These are phyloP conservation scores for Flaveria robusta DNA, from an alignment of 129 eudicot species.

Conservation along the genomic window DNA sequence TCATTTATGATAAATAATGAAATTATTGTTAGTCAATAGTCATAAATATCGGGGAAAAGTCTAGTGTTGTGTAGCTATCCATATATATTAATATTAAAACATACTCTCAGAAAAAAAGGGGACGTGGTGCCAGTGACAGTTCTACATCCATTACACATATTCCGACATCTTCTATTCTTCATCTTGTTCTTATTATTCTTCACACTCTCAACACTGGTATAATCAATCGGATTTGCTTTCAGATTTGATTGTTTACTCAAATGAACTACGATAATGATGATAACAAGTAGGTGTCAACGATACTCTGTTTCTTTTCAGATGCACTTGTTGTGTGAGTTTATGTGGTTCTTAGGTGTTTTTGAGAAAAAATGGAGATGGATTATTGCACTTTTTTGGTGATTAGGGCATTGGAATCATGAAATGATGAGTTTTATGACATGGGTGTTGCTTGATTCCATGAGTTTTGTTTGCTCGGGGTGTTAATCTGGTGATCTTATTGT, in stretches of 20 bases:
- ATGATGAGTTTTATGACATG: not conserved
- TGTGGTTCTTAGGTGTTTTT: not conserved
- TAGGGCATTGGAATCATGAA: not conserved
- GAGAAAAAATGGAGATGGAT: conserved; percentile 25
- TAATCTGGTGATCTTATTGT: not conserved
- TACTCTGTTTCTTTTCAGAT: conserved; percentile 10
- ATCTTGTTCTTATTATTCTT: too few species aligned
- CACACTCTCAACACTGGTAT: too few species aligned
- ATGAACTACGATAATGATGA: conserved; percentile 23
- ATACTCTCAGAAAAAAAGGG: conserved; percentile 18
- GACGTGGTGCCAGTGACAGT: conserved; percentile 23
- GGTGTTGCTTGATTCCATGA: not conserved
- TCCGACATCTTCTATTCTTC: not conserved
- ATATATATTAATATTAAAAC: not conserved
- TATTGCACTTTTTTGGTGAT: not conserved
- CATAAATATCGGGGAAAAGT: not conserved
- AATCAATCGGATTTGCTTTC: not conserved
- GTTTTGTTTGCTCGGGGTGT: too few species aligned
- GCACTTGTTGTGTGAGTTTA: not conserved
- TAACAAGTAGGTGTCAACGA: conserved; percentile 19
- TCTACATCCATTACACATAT: conserved; percentile 17
- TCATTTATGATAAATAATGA: too few species aligned
- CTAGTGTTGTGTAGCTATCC: not conserved
- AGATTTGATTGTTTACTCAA: conserved; percentile 1
- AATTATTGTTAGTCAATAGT: too few species aligned